Evolutionary conservation across 2,329 filamentous ascomycete species (phyloP), one percentile per base, ranked within the genome.

Genomic region (Pseudogymnoascus sp.): DNA sequence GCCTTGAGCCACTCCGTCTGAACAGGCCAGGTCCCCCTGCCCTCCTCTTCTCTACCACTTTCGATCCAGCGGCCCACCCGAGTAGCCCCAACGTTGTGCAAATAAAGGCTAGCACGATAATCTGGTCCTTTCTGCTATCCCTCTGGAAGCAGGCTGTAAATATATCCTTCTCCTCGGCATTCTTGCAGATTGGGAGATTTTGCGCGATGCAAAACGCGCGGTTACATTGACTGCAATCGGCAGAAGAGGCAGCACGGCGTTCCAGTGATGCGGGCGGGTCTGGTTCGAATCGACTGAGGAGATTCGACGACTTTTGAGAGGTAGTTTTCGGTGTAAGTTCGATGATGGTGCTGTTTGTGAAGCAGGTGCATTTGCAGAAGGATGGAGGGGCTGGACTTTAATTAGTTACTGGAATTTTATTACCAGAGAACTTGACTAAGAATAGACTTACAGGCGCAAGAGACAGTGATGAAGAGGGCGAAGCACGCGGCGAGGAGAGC

Each of bases 361-460:
- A 86, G 76, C 85, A 87, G 67, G 83, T 87, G 75, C 85, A 87
- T 79, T 87, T 87, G 78, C 85, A 87, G 72, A 87, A 87, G 1
- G 82, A 83, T 15, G 83, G 84, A 45, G 83, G 80, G 33, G 81
- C 84, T 87, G 69, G 12, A 36, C 31, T n/a, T 21, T 61, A 66
- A 59, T 73, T 65, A 71, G 70, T 63, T 9, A 65, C 18, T 55
- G 48, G 35, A 25, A 39, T n/a, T 35, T 10, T 10, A 37, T 37
- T 4, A 15, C 29, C 1, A 40, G 35, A 60, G 45, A 33, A 37
- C 3, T 31, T 8, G 1, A 36, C 31, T 10, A 18, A 63, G 33
- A 18, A 39, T 9, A 39, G 21, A 67, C 69, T 65, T 64, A 72
- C 72, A 68, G 10, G 64, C 67, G 63, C 68, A 68, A 37, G 70